Evolutionary conservation across 139 green algal species (phyloP), one percentile per base, ranked within the genome.

Genomic region (Chlorella sp.): DNA sequence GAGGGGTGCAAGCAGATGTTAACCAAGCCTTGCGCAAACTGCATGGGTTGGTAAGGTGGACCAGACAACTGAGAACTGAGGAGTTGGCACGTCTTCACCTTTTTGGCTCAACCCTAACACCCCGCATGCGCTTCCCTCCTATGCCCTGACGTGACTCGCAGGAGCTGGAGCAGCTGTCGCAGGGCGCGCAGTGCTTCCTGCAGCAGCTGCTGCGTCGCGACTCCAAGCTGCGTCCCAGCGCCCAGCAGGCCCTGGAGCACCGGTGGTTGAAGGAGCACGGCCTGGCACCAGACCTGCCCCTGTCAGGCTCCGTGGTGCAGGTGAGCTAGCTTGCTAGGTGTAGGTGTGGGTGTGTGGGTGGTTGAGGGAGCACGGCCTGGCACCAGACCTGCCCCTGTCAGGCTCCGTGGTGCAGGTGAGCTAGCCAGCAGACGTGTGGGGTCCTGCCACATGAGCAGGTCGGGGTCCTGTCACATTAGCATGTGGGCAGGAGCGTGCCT

Each of bases 271-370:
- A 36, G 27, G 82, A 89, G 51, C 76, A 75, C 2, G 76, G 75
- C 31, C 69, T 35, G 2, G 82, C 77, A 2, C 30, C 59, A 22
- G 82, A 84, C 71, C 67, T 85, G 49, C 81, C 81, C 5, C 68
- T 86, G 68, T 31, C 77, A 60, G 87, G 87, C 62, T 90, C 75
- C 27, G 90, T 95, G 63, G 86, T 94, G 51, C 80, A 84, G 78
- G 78, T 83, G 35, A 61, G 74, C 60, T 6, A 10, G 10, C 14
- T 59, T 10, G 10, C 10, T 17, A 17, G 10, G 49, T 59, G 2
- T 69, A 90, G 71, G 87, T 86, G 22, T 77, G 91, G 80, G 74
- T 87, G 71, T 82, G 93, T 75, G 77, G 84, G 2, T 93, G 88
- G 87, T 50, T 92, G 1, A 72, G 35, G 27, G 82, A 89, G 51